Conservation (phyloP, 176 grass and related monocot species). For the Paspalum vaginatum region DNA sequence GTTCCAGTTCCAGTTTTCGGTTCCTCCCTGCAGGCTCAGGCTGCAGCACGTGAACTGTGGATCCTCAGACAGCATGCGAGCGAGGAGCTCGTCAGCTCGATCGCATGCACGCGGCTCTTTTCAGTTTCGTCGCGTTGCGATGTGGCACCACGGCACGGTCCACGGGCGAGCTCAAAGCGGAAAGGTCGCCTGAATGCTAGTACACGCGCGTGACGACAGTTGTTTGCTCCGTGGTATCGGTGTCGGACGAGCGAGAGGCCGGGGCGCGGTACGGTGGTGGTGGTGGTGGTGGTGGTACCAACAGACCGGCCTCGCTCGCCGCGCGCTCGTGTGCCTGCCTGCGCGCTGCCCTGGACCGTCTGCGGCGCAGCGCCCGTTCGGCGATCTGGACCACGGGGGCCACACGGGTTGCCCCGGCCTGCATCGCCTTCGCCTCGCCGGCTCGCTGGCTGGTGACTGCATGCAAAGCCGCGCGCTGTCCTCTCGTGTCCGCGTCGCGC, state of each 20-base stretch:
- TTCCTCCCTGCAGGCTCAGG: too few relatives aligned
- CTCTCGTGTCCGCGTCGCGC: too few relatives aligned
- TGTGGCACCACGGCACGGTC: not conserved
- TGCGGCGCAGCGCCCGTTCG: not conserved
- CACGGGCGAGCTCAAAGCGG: not conserved
- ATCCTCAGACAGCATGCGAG: not conserved
- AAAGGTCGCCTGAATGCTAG: not conserved
- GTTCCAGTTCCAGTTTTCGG: too few relatives aligned
- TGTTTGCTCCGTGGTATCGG: not conserved
- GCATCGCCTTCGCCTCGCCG: too few relatives aligned
- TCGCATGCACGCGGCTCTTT: not conserved
- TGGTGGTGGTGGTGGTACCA: not conserved
- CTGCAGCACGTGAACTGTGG: not conserved
- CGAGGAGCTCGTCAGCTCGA: too few relatives aligned
- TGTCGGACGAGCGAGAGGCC: not conserved
- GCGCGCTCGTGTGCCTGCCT: constrained; percentile 15
- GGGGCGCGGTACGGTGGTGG: too few relatives aligned
- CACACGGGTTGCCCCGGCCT: not conserved
- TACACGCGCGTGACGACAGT: not conserved
- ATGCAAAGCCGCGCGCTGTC: too few relatives aligned
- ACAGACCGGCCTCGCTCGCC: not conserved
- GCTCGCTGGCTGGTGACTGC: too few relatives aligned
- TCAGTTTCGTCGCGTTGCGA: not conserved
- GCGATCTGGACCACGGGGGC: not conserved
- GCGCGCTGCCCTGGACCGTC: not conserved